A percentile compares a stretch with the other conserved stretches of the same genome.
Evolutionary conservation across 2,329 filamentous ascomycete genomes (phyloP).

Genomic region (Paecilomyces sp.): DNA sequence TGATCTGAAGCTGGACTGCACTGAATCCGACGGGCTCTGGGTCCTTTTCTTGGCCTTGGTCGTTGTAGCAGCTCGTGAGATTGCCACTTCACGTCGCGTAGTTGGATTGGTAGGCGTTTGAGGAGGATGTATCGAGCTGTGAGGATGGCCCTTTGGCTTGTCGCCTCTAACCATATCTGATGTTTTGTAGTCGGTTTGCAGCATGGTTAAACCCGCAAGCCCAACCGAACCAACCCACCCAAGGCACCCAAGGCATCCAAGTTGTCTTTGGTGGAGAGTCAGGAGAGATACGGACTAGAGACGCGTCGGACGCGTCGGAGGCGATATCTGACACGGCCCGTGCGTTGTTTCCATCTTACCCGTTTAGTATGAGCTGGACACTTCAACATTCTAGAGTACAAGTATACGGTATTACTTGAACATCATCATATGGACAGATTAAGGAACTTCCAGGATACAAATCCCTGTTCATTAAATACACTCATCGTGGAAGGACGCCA

Average conservation of each 20-base stretch:
- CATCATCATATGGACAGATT: too few relatives aligned
- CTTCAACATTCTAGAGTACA: too few relatives aligned
- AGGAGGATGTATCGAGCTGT: neutral
- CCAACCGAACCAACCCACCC: neutral
- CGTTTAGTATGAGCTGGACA: too few relatives aligned
- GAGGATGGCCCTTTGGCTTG: neutral
- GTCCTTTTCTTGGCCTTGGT: constrained; percentile 3
- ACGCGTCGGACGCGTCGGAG: neutral
- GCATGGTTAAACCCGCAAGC: too few relatives aligned
- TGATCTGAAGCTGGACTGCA: constrained; percentile 10
- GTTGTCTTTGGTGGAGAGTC: neutral
- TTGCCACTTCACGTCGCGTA: neutral
- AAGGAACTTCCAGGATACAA: too few relatives aligned
- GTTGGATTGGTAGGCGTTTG: constrained; percentile 2
- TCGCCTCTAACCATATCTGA: neutral
- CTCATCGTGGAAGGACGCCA: too few relatives aligned
- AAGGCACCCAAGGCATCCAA: neutral
- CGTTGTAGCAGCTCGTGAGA: constrained; percentile 2
- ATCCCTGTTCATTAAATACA: too few relatives aligned
- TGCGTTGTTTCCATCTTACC: neutral
- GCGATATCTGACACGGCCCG: neutral
- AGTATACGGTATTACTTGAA: too few relatives aligned
- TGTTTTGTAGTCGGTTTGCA: too few relatives aligned
- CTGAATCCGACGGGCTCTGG: constrained; percentile 9
- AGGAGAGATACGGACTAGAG: neutral